Conservation (phyloP, 345 rosid genomes). For the Aquilaria malaccensis region DNA sequence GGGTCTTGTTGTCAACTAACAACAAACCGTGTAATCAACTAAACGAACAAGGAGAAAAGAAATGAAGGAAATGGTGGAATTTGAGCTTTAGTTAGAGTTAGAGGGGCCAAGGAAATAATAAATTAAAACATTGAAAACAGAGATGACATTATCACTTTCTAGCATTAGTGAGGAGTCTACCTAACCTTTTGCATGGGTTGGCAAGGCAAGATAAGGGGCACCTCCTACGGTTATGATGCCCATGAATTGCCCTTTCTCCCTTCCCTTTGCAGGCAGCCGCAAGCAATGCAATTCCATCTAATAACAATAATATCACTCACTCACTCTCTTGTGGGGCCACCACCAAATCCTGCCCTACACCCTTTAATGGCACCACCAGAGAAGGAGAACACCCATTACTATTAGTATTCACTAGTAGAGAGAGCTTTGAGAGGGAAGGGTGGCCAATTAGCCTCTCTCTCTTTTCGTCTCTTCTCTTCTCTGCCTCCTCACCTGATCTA, state of each 20-base stretch:
- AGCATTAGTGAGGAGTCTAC: slow-evolving; percentile 18
- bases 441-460: background rate
- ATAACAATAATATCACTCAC: background rate
- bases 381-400: background rate
- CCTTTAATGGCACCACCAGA: background rate
- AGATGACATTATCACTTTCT: slow-evolving; percentile 13
- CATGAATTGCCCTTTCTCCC: slow-evolving; percentile 14
- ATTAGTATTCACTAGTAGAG: background rate
- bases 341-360: background rate
- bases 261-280: background rate
- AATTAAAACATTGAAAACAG: slow-evolving; percentile 4
- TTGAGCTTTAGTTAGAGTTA: too few relatives aligned
- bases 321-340: slow-evolving; percentile 8
- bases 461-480: too few relatives aligned
- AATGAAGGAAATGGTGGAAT: too few relatives aligned
- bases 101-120: background rate
- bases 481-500: background rate
- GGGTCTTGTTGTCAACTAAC: too few relatives aligned
- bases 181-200: slow-evolving; percentile 21
- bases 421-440: background rate
- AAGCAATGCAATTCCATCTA: too few relatives aligned
- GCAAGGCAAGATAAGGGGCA: slow-evolving; percentile 17
- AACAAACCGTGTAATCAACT: background rate
- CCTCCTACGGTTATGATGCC: slow-evolving; percentile 26
- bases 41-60: background rate